Percentiles rank a stretch among this genome's conserved stretches.
Evolutionary conservation across 2,329 filamentous ascomycete species (phyloP).

Genomic region (Juglanconis oblonga): DNA sequence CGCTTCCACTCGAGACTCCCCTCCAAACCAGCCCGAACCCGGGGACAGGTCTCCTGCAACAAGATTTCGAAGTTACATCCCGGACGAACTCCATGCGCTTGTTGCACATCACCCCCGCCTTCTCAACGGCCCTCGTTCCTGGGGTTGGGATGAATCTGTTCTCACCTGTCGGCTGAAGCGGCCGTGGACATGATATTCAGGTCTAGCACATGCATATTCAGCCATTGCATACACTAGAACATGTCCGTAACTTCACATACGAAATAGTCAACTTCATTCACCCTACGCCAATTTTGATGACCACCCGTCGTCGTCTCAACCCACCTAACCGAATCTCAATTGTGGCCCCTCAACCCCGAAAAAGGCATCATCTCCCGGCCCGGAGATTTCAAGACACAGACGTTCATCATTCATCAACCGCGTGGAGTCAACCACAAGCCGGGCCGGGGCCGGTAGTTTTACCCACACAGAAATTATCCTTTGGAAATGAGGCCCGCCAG

Average conservation of each 20-base stretch:
- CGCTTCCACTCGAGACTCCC: conserved; percentile 6
- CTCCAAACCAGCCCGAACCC: neutral
- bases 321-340: neutral
- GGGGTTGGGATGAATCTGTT: neutral
- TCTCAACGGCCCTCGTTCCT: neutral
- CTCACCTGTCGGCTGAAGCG: neutral
- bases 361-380: conserved; percentile 1
- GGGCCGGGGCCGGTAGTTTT: neutral
- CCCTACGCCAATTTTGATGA: neutral
- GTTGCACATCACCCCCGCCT: conserved; percentile 7
- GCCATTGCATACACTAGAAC: neutral
- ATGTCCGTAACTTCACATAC: neutral
- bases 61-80: conserved; percentile 17
- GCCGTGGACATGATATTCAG: too few relatives aligned
- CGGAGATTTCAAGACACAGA: conserved; percentile 1
- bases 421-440: neutral
- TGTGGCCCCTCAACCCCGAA: neutral
- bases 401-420: neutral
- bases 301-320: neutral
- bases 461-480: neutral
- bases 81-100: conserved; percentile 2
- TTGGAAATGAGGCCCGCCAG: neutral
- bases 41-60: neutral
- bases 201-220: too few relatives aligned
- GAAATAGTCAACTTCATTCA: neutral